phyloP scores from a whole-genome alignment of 2,329 filamentous ascomycete species.

The Corniculantispora saksenae region DNA sequence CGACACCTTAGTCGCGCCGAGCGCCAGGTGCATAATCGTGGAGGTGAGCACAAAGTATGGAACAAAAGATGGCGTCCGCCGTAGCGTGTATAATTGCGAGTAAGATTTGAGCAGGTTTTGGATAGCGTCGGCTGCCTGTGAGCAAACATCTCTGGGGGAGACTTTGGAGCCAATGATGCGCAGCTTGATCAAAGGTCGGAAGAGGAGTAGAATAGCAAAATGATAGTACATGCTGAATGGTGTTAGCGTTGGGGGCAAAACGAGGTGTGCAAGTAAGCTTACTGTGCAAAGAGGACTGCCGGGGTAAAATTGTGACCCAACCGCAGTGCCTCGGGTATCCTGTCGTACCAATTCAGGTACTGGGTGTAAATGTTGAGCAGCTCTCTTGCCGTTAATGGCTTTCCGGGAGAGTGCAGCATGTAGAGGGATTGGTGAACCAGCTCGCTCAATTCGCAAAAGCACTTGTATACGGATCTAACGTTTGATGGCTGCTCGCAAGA shows the following conservation, averaged over 20 bases:
- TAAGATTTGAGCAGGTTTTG: constrained; percentile 58
- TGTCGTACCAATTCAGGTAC: constrained; percentile 72
- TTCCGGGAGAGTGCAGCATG: constrained; percentile 70
- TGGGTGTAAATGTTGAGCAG: constrained; percentile 66
- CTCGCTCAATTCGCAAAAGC: constrained; percentile 72
- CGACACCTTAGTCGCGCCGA: constrained; percentile 42
- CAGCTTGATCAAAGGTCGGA: constrained; percentile 69
- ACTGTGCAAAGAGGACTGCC: constrained; percentile 74
- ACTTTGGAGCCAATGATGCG: constrained; percentile 64
- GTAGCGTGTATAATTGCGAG: constrained; percentile 58
- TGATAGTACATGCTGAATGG: constrained; percentile 66
- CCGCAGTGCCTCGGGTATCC: constrained; percentile 63
- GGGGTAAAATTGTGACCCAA: constrained; percentile 71
- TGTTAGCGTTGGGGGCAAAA: constrained; percentile 11
- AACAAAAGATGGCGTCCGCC: constrained; percentile 61
- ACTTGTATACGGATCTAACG: constrained; percentile 66
- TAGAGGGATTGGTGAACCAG: constrained; percentile 72
- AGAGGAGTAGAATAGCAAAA: constrained; percentile 70
- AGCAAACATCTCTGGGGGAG: constrained; percentile 65
- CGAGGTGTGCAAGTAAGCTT: constrained; percentile 34
- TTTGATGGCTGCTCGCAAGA: constrained; percentile 65
- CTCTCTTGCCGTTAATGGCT: constrained; percentile 63
- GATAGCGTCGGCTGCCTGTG: constrained; percentile 61
- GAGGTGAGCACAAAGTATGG: constrained; percentile 64
- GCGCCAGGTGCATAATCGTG: constrained; percentile 60